These are phyloP conservation scores for Penicillium sp. DNA, from an alignment of 2,329 filamentous ascomycete species.

Conservation along the genomic window DNA sequence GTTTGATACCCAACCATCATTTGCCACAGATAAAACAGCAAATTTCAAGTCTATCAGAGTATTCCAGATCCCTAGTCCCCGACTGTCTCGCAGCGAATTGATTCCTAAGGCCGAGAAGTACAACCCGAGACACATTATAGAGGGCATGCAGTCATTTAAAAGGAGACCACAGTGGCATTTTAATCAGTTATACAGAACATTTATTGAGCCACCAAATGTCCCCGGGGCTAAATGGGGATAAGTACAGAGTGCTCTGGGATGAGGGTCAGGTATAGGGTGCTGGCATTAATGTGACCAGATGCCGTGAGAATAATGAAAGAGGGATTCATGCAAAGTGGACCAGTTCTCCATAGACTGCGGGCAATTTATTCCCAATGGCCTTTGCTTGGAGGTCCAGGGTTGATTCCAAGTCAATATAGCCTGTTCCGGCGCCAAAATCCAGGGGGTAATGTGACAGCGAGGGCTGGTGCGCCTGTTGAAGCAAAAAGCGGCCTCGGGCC, in stretches of 20 bases:
- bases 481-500: not conserved
- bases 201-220: too few relatives aligned
- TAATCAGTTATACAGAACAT: too few relatives aligned
- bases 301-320: too few relatives aligned
- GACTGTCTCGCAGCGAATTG: not conserved
- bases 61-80: not conserved
- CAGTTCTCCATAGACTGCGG: too few relatives aligned
- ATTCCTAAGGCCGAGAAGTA: not conserved
- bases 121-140: too few relatives aligned
- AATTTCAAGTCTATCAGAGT: not conserved
- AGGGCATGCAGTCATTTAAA: too few relatives aligned
- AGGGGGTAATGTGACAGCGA: not conserved
- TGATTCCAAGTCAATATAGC: not conserved
- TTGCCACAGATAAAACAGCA: not conserved
- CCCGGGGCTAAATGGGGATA: too few relatives aligned
- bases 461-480: not conserved
- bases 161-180: not conserved
- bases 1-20: conserved; percentile 22
- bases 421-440: conserved; percentile 22
- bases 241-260: too few relatives aligned
- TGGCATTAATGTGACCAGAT: too few relatives aligned
- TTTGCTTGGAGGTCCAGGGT: not conserved
- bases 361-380: not conserved
- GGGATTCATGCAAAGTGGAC: too few relatives aligned
- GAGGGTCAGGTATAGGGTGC: too few relatives aligned